Evolutionary conservation across 108 stramenopile genomes (phyloP).

Genomic region (Stephanodiscus triporus): DNA sequence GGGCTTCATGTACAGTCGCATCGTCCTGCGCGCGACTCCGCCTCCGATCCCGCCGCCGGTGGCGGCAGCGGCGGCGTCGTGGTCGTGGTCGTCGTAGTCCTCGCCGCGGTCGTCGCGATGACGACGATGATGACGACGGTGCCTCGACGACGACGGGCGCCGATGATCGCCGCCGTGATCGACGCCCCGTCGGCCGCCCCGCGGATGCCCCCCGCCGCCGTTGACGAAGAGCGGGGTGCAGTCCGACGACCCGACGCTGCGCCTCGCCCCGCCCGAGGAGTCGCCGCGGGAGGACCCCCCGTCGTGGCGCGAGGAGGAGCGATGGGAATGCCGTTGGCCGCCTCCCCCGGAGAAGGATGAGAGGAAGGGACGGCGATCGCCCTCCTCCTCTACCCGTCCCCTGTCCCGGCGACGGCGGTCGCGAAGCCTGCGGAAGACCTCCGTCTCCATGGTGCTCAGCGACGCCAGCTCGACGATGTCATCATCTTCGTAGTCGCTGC

Average conservation of each 20-base stretch:
- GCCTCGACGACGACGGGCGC: neutral
- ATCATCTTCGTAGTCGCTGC: neutral
- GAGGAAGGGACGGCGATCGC: neutral
- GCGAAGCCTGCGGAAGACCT: slow-evolving; percentile 1
- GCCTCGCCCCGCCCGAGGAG: neutral
- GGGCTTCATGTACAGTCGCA: neutral
- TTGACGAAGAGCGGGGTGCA: neutral
- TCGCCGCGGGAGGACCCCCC: neutral
- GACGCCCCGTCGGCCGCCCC: too few species aligned
- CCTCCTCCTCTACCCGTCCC: neutral
- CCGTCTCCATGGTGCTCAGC: slow-evolving; percentile 7
- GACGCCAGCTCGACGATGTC: neutral
- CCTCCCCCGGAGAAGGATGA: too few species aligned
- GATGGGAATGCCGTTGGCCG: too few species aligned
- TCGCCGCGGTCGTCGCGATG: neutral
- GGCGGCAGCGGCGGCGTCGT: too few species aligned
- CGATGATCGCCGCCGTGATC: neutral
- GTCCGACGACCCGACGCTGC: neutral
- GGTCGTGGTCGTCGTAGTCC: neutral
- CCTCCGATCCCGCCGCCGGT: neutral
- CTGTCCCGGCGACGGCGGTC: neutral
- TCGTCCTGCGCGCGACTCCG: neutral
- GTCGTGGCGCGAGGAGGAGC: neutral
- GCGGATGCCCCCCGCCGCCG: too few species aligned
- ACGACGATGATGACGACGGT: neutral